Percentiles rank a stretch among this genome's conserved stretches.
Conservation (phyloP, 1,139 yeast genomes). For the Zhuliangozyma blackwelliae region DNA sequence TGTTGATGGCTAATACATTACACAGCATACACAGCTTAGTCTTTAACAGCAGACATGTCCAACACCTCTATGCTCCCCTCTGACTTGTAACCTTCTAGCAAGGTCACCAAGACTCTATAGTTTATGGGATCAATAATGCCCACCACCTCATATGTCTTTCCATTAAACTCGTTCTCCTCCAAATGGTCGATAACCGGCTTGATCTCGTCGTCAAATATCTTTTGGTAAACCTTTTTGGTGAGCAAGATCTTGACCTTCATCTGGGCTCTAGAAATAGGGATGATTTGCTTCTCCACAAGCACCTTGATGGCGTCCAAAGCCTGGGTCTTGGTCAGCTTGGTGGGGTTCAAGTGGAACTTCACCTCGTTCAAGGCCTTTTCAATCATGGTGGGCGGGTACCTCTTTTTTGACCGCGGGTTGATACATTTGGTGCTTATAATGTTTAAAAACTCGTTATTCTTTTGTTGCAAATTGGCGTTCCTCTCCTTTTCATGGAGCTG, state of each 20-base stretch:
- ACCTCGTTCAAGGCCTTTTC: slow-evolving; percentile 80
- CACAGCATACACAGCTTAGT: slow-evolving; percentile 21
- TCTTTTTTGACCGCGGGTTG: slow-evolving; percentile 81
- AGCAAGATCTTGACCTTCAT: slow-evolving; percentile 74
- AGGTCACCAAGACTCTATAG: slow-evolving; percentile 57
- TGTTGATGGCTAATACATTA: too few species aligned
- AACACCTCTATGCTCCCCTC: slow-evolving; percentile 77
- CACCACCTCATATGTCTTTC: slow-evolving; percentile 52
- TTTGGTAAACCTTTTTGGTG: slow-evolving; percentile 47
- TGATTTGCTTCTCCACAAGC: slow-evolving; percentile 70
- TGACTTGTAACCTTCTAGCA: slow-evolving; percentile 44
- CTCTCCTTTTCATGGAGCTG: slow-evolving; percentile 94
- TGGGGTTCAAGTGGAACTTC: slow-evolving; percentile 76
- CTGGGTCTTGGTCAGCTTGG: slow-evolving; percentile 78
- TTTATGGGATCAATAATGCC: slow-evolving; percentile 88
- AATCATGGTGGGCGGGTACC: slow-evolving; percentile 92
- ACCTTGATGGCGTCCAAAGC: slow-evolving; percentile 89
- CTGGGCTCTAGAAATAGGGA: slow-evolving; percentile 91
- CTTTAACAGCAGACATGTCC: slow-evolving; percentile 84
- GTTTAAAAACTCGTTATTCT: slow-evolving; percentile 78
- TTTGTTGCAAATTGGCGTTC: slow-evolving; percentile 66
- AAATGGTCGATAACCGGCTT: slow-evolving; percentile 49
- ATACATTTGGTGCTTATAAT: slow-evolving; percentile 87
- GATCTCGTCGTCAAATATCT: slow-evolving; percentile 43
- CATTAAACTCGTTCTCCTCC: slow-evolving; percentile 46